Base-by-base conservation (phyloP, 2,329 filamentous ascomycete species). In the Clonostachys byssicola region DNA sequence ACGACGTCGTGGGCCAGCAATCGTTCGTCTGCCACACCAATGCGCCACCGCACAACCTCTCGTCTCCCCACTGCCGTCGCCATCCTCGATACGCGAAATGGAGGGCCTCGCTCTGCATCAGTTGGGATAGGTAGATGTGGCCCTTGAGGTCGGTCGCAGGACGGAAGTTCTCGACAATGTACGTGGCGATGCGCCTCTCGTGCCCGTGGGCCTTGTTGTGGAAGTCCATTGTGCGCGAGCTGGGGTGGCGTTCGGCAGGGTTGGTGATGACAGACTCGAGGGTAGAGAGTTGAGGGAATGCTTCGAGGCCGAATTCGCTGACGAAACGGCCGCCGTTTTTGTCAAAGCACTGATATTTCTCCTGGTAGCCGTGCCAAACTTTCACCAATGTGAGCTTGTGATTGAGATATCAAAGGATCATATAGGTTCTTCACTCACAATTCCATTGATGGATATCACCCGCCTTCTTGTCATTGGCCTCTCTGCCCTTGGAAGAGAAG, bases 121-220 rank as follows among this genome's bases (percentile, higher is more conserved):
- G 57, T 49, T 77, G 73, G 1, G 73, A 74, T 7, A 66, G 61
- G 52, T 80, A 42, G 7, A 34, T 42, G 14, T 42, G 40, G 17
- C 13, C 20, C 17, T 17, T n/a, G 42, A 42, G 14, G 20, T 23
- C 39, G 14, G n/a, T 17, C n/a, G 20, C n/a, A 13, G 33, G 16
- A 3, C 78, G 74, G 57, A 90, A 80, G 65, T 90, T 90, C 60
- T 90, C 87, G 13, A 84, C 78, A 5, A 90, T 67, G 58, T 90
- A 91, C 0, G 83, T 80, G 23, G 10, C 83, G 49, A 90, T 80
- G 40, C 85, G 73, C 39, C 86, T 74, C 61, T 89, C 85, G 56
- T 89, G 85, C 1, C 86, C 86, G 53, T 83, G 82, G 5, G 86
- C 87, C 64, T 90, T 90, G 65, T 91, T 91, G 66, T 89, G 87